These are phyloP conservation scores for Solanum gandarillasii DNA, from an alignment of 257 asterid genomes.

Conservation along the genomic window DNA sequence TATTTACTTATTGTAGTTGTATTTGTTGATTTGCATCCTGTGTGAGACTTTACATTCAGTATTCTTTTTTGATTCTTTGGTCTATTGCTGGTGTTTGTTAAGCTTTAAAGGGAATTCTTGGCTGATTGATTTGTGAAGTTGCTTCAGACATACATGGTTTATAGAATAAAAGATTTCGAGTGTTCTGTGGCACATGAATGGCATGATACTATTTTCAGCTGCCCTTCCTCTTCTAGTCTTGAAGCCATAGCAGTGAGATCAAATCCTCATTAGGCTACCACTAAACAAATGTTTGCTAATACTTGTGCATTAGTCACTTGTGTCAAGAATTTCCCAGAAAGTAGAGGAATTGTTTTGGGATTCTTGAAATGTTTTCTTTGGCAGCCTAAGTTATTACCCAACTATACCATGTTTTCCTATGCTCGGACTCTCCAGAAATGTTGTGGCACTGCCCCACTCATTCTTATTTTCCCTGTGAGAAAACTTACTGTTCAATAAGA, in stretches of 20 bases:
- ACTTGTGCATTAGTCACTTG: too few relatives aligned
- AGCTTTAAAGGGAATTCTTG: not conserved
- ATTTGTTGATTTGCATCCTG: not conserved
- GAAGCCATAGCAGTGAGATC: too few relatives aligned
- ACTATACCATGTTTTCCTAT: not conserved
- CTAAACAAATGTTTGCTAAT: too few relatives aligned
- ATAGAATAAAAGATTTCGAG: not conserved
- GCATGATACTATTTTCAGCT: too few relatives aligned
- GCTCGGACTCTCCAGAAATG: not conserved
- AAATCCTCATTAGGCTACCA: too few relatives aligned
- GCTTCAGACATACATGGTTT: not conserved
- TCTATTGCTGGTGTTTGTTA: not conserved
- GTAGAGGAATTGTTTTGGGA: too few relatives aligned
- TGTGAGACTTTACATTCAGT: not conserved
- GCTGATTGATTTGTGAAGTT: not conserved
- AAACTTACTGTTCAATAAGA: not conserved
- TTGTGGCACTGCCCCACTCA: not conserved
- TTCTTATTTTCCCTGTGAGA: not conserved
- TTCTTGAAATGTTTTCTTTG: not conserved
- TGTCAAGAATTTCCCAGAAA: too few relatives aligned
- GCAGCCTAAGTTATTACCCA: not conserved
- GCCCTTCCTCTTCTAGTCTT: too few relatives aligned
- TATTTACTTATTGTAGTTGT: not conserved
- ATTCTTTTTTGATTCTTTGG: not conserved
- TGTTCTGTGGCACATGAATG: not conserved